These are phyloP conservation scores for Penicillium manginii DNA, from an alignment of 495 filamentous ascomycete species.

Conservation along the genomic window DNA sequence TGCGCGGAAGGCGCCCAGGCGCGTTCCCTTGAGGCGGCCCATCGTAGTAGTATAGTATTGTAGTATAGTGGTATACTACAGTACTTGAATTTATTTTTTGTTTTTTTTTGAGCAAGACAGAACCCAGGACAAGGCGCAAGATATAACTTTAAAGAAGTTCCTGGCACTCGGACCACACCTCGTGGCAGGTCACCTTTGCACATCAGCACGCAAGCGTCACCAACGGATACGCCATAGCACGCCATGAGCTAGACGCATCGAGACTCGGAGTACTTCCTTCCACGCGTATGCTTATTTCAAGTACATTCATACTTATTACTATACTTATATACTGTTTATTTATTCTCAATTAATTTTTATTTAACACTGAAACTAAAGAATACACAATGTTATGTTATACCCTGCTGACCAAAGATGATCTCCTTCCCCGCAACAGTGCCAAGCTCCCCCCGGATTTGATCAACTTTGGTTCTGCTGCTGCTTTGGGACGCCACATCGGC, in stretches of 20 bases:
- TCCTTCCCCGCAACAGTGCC: too few relatives aligned
- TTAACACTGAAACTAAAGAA: too few relatives aligned
- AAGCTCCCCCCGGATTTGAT: too few relatives aligned
- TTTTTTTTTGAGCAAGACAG: neutral
- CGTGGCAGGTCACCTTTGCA: neutral
- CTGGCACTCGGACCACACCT: slow-evolving; percentile 1
- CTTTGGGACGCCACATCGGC: too few relatives aligned
- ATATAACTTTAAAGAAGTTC: neutral
- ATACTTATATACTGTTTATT: too few relatives aligned
- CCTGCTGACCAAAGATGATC: too few relatives aligned
- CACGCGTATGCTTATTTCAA: neutral
- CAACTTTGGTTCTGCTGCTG: too few relatives aligned
- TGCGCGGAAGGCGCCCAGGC: slow-evolving; percentile 30
- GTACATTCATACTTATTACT: too few relatives aligned
- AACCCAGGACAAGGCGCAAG: neutral
- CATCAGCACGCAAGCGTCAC: slow-evolving; percentile 29
- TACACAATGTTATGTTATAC: too few relatives aligned
- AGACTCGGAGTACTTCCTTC: neutral
- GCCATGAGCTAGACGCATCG: slow-evolving; percentile 21
- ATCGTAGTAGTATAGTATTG: slow-evolving; percentile 9
- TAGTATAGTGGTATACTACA: neutral
- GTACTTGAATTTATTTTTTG: neutral
- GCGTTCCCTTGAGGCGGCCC: slow-evolving; percentile 25
- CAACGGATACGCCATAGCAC: slow-evolving; percentile 33
- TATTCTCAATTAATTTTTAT: too few relatives aligned